Conservation (phyloP, 1,284 basidiomycete species). For the Ganoderma lingzhi region DNA sequence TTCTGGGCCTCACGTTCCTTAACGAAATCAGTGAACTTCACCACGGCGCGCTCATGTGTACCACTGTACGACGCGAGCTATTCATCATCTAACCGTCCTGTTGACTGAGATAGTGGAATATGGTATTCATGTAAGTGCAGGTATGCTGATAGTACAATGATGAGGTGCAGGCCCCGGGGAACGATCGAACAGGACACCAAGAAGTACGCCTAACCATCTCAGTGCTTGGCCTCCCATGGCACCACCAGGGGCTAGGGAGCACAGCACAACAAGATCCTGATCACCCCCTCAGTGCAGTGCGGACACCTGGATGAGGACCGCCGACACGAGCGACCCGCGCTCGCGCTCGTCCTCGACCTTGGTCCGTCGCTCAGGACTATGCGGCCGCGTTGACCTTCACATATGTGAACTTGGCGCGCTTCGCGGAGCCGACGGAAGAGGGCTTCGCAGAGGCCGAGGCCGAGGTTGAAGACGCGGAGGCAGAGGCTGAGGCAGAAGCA, state of each 20-base stretch:
- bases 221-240: neutral
- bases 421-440: neutral
- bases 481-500: too few relatives aligned
- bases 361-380: conserved; percentile 39
- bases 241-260: neutral
- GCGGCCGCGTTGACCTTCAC: neutral
- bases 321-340: conserved; percentile 38
- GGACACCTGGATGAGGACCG: conserved; percentile 19
- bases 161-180: too few relatives aligned
- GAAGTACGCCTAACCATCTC: neutral
- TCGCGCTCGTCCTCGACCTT: conserved; percentile 42
- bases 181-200: neutral
- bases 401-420: neutral
- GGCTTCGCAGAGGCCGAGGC: neutral
- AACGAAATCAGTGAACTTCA: too few relatives aligned
- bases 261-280: neutral
- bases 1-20: too few relatives aligned
- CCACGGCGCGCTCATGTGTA: too few relatives aligned
- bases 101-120: neutral
- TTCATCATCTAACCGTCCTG: too few relatives aligned
- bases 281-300: neutral
- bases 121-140: neutral
- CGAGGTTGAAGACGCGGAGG: conserved; percentile 37
- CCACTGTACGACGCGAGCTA: too few relatives aligned
- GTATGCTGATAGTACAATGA: neutral